phyloP scores from a whole-genome alignment of 352 stramenopile species.

The Peronospora destructor region DNA sequence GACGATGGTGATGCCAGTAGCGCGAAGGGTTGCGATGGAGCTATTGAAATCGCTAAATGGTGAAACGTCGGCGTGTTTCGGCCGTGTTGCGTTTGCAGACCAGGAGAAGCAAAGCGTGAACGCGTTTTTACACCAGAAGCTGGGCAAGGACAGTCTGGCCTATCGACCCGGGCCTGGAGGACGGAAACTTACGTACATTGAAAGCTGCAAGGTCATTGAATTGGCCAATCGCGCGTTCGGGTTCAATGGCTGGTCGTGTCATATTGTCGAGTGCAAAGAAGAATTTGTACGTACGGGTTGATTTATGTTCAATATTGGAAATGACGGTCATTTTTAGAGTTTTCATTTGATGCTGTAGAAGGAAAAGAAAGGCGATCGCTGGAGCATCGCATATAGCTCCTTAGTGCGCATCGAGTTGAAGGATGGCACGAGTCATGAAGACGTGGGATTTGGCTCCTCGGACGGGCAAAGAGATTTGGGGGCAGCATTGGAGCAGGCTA shows the following conservation, averaged over 20 bases:
- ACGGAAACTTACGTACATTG: constrained; percentile 78
- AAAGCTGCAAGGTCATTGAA: constrained; percentile 87
- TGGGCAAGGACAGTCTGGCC: constrained; percentile 67
- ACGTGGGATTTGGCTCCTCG: constrained; percentile 72
- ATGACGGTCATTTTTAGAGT: neutral
- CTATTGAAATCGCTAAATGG: constrained; percentile 6
- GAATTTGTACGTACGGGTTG: constrained; percentile 62
- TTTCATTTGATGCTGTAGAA: constrained; percentile 26
- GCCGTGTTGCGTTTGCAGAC: constrained; percentile 43
- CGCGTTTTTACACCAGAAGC: constrained; percentile 76
- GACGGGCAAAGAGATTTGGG: constrained; percentile 72
- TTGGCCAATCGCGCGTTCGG: constrained; percentile 83
- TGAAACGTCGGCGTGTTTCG: constrained; percentile 35
- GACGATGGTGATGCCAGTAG: constrained; percentile 34
- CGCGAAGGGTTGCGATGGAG: constrained; percentile 26
- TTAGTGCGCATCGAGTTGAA: constrained; percentile 82
- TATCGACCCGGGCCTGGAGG: constrained; percentile 60
- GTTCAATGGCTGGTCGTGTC: constrained; percentile 85
- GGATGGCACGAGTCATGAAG: constrained; percentile 76
- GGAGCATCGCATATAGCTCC: constrained; percentile 71
- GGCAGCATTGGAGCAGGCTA: constrained; percentile 72
- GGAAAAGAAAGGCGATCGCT: constrained; percentile 60
- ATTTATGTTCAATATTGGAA: too few species aligned
- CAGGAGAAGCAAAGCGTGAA: constrained; percentile 53
- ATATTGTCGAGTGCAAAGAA: constrained; percentile 78